These are phyloP conservation scores for Phytophthora podocarpi DNA, from an alignment of 352 stramenopile genomes.

Conservation along the genomic window DNA sequence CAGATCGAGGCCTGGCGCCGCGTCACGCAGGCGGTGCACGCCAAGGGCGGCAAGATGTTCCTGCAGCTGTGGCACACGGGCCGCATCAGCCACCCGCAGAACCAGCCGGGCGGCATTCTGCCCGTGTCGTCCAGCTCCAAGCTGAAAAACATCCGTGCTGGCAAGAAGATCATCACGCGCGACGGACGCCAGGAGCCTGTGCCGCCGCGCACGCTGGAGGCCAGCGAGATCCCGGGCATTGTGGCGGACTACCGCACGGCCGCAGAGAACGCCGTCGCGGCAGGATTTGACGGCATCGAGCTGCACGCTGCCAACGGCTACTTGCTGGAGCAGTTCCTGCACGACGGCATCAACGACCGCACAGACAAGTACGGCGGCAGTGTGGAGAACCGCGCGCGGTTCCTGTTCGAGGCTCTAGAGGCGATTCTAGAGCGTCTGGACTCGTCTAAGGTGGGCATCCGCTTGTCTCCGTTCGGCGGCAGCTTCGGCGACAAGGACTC, in stretches of 20 bases:
- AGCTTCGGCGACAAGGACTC: conserved; percentile 58
- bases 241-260: conserved; percentile 76
- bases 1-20: conserved; percentile 60
- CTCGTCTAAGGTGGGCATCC: conserved; percentile 48
- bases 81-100: conserved; percentile 67
- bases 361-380: conserved; percentile 88
- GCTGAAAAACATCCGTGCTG: conserved; percentile 32
- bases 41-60: conserved; percentile 78
- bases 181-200: conserved; percentile 49
- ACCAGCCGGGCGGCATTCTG: conserved; percentile 60
- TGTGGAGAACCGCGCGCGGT: conserved; percentile 82
- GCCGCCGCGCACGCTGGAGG: conserved; percentile 64
- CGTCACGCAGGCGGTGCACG: conserved; percentile 72
- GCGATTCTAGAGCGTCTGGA: conserved; percentile 44
- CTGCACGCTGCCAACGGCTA: conserved; percentile 93
- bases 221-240: conserved; percentile 71
- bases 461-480: conserved; percentile 49
- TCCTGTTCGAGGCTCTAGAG: conserved; percentile 81
- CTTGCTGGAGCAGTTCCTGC: conserved; percentile 92
- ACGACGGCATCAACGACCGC: conserved; percentile 81
- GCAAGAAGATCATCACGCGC: conserved; percentile 49
- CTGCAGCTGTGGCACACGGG: conserved; percentile 90
- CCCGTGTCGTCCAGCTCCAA: conserved; percentile 66
- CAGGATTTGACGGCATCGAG: conserved; percentile 92
- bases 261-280: conserved; percentile 66